Evolutionary conservation across 1,284 basidiomycete species (phyloP), one percentile per base, ranked within the genome.

Genomic region (Singerocomus inundabilis): DNA sequence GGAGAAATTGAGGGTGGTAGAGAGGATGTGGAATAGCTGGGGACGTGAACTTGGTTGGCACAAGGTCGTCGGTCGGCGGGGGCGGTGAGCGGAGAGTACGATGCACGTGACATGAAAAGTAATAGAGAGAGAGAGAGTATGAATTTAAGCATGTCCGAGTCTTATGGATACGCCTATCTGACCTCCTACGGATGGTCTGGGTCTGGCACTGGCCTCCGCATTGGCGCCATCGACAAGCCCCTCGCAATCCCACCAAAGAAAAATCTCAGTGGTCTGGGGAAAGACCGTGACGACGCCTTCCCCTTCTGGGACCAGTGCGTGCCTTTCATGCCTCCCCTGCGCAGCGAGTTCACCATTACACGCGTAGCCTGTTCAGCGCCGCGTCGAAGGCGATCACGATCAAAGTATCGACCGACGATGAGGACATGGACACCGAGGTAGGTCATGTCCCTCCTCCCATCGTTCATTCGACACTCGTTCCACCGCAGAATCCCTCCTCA

Each of bases 221-320:
- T 81, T 29, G 87, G 84, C 5, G 80, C 86, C 18, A 81, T 88
- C 38, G 70, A 73, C 18, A 79, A 82, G 16, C 93, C 93, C 3
- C 72, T 97, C 40, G 77, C 85, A 2, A 81, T 94, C 33, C 78
- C 85, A 1, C 88, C 90, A 68, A 96, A 96, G 76, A 90, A 87
- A 73, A 89, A 79, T 5, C 74, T 95, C 18, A 72, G 81, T 15
- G 93, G 93, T 1, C 71, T 97, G 47, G 93, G 93, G 48, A 93
- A 91, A 67, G 92, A 96, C 68, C 78, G 93, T 54, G 93, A 95
- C 64, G 92, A 93, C 58, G 90, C 91, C 0, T 93, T 94, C 64
- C 91, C 91, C 41, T 97, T 96, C 80, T 97, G 93, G 93, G 93
- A 97, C 68, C 91, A 94, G 92, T 94, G 60, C 68, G 87, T 79